Base-by-base conservation (phyloP, 2,329 filamentous ascomycete species). In the Ophiostoma sp. region DNA sequence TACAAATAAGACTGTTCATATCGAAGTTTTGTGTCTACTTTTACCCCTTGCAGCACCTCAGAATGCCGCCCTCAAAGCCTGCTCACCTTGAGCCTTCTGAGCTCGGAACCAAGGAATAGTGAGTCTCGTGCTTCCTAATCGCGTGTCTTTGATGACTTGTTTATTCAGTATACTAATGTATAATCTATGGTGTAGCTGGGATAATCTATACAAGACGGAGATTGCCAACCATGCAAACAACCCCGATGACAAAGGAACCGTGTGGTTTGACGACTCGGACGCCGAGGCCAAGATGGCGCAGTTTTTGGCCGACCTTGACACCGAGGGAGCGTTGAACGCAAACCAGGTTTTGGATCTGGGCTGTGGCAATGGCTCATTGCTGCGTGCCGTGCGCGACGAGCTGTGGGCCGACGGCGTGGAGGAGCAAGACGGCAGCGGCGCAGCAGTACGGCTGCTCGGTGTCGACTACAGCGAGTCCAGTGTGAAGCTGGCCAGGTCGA, bases 211-310 rank as follows among this genome's bases (percentile, higher is more conserved):
- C 81, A 81, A 83, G 0, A 83, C 81, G 72, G 90, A 95, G 78
- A 82, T 92, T 67, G 77, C 80, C 70, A 94, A 95, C 79, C 86
- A 93, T 78, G 79, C 85, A 67, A 78, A 85, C 71, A 87, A 96
- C 79, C 87, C 91, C 9, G 79, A 85, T 68, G 91, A 97, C 81
- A 89, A 89, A 70, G 94, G 94, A 73, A 96, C 93, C 42, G 88
- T 95, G 74, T 99, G 95, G 95, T 99, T 99, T 84, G 90, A 93
- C 77, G 95, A 98, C 80, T 91, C 92, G 44, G 87, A 90, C 75
- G 95, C 95, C 71, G 92, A 97, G 75, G 83, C 88, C 71, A 93
- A 93, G 75, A 87, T 96, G 70, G 79, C 96, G 38, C 77, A 81
- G 9, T 93, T 89, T 76, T 84, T 96, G 76, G 86, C 68, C 55